Evolutionary conservation across 192 early-diverging fungal species (phyloP).

Genomic region (Lunasporangiospora selenospora): DNA sequence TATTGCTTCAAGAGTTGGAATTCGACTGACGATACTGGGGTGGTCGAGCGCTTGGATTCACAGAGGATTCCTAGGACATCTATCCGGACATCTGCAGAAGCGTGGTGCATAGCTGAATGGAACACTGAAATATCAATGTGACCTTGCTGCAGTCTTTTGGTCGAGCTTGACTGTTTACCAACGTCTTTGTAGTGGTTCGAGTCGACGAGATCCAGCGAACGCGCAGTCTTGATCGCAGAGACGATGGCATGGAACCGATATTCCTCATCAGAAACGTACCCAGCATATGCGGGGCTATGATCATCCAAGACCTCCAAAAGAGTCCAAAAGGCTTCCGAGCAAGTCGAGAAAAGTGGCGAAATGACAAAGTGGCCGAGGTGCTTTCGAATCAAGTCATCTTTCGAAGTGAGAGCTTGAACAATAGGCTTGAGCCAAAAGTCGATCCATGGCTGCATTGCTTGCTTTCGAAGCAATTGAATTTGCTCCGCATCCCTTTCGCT

Average conservation of each 20-base stretch:
- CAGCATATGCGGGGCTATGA: constrained; percentile 1
- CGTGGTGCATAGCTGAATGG: constrained; percentile 70
- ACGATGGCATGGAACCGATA: constrained; percentile 71
- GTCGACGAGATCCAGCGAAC: constrained; percentile 63
- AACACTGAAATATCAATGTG: constrained; percentile 57
- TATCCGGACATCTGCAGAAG: constrained; percentile 73
- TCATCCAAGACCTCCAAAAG: constrained; percentile 50
- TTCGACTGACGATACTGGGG: constrained; percentile 67
- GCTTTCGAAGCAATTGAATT: constrained; percentile 9
- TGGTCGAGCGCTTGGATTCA: constrained; percentile 74
- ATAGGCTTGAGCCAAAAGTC: constrained; percentile 66
- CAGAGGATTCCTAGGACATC: constrained; percentile 85
- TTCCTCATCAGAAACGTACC: constrained; percentile 32
- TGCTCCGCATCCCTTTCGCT: background rate
- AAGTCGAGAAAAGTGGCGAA: constrained; percentile 58
- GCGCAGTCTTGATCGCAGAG: constrained; percentile 59
- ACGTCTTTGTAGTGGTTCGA: constrained; percentile 43
- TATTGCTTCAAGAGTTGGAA: constrained; percentile 70
- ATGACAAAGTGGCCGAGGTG: constrained; percentile 63
- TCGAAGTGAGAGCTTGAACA: constrained; percentile 57
- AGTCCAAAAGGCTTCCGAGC: constrained; percentile 52
- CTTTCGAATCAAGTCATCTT: constrained; percentile 58
- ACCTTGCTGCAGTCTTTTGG: background rate
- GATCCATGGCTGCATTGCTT: constrained; percentile 48
- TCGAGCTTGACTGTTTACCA: constrained; percentile 5